Percentiles rank a stretch among this genome's conserved stretches.
phyloP scores from a whole-genome alignment of 257 asterid species.

The Anisodus tanguticus region DNA sequence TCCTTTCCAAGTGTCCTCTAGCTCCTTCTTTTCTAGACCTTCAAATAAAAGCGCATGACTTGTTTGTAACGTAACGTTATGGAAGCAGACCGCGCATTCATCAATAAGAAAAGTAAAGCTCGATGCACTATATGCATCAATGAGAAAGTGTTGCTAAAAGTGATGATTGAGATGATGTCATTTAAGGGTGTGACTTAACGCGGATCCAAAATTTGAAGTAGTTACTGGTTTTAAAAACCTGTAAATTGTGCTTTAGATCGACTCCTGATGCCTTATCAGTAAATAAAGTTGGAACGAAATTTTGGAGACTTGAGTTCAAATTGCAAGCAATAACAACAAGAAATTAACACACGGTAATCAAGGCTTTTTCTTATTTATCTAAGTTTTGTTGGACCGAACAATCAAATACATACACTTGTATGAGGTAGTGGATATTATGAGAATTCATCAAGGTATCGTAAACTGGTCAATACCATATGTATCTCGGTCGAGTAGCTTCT shows the following conservation, averaged over 20 bases:
- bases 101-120: neutral
- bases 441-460: neutral
- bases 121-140: neutral
- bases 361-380: neutral
- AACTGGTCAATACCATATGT: neutral
- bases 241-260: neutral
- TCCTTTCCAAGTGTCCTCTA: neutral
- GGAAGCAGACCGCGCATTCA: neutral
- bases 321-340: neutral
- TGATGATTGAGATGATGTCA: neutral
- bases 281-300: too few relatives aligned
- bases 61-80: neutral
- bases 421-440: neutral
- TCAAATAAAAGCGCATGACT: constrained; percentile 7
- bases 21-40: neutral
- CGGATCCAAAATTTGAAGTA: too few relatives aligned
- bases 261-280: neutral
- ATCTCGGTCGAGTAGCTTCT: neutral
- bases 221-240: too few relatives aligned
- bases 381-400: neutral
- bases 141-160: neutral
- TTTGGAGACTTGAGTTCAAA: neutral
- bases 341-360: too few relatives aligned
- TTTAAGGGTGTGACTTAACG: too few relatives aligned
- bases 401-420: neutral